A percentile compares a stretch with the other conserved stretches of the same genome.
phyloP scores from a whole-genome alignment of 2,329 filamentous ascomycete genomes.

The Beauveria sp. region DNA sequence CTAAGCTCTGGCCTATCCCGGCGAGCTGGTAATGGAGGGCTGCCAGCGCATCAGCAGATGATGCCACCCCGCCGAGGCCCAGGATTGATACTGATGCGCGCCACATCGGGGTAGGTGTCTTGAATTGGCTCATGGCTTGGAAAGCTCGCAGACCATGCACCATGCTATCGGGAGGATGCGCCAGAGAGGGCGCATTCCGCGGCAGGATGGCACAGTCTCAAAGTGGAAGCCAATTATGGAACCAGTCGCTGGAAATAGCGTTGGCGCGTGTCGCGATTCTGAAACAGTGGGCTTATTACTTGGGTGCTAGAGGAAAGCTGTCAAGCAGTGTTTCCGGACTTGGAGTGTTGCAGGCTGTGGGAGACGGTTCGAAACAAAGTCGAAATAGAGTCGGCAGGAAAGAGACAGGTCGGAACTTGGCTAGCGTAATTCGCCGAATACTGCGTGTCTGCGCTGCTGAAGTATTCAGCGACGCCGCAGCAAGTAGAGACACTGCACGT shows the following conservation, averaged over 20 bases:
- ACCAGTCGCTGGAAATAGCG: neutral
- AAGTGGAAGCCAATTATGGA: neutral
- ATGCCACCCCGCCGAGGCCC: neutral
- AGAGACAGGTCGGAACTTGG: neutral
- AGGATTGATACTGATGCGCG: neutral
- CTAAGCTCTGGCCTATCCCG: neutral
- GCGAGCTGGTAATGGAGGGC: conserved; percentile 1
- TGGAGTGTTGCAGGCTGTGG: neutral
- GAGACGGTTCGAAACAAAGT: neutral
- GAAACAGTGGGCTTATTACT: conserved; percentile 9
- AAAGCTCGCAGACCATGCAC: neutral
- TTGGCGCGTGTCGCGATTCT: conserved; percentile 1
- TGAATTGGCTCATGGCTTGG: neutral
- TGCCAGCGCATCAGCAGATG: conserved; percentile 2
- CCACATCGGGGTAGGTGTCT: neutral
- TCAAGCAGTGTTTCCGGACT: neutral
- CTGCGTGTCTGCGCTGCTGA: neutral
- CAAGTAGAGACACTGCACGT: neutral
- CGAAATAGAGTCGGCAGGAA: neutral
- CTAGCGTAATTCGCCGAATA: neutral
- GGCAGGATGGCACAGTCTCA: neutral
- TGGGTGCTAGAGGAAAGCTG: too few relatives aligned
- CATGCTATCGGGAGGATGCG: neutral
- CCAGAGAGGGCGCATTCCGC: neutral
- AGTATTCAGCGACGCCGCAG: neutral